These are phyloP conservation scores for Penicillium sp. DNA, from an alignment of 2,329 filamentous ascomycete species.

Conservation along the genomic window DNA sequence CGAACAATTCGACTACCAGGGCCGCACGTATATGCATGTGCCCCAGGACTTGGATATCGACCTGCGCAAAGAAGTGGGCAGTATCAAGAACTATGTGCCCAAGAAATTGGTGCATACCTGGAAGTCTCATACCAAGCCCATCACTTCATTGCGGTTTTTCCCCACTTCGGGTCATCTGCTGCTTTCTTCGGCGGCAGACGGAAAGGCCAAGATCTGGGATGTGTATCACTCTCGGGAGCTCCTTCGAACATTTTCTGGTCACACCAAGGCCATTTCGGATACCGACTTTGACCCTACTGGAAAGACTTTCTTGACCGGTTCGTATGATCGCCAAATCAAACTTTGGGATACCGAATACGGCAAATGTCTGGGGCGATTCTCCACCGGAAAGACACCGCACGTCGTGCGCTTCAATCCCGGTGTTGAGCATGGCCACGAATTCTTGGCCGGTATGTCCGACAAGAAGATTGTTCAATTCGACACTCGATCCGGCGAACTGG, in stretches of 20 bases:
- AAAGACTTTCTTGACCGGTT: slow-evolving; percentile 80
- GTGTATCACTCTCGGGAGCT: slow-evolving; percentile 85
- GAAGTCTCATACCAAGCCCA: slow-evolving; percentile 76
- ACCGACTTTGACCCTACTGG: slow-evolving; percentile 79
- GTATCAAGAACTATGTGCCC: slow-evolving; percentile 81
- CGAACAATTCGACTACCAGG: slow-evolving; percentile 84
- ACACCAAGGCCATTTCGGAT: slow-evolving; percentile 84
- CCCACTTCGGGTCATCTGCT: slow-evolving; percentile 81
- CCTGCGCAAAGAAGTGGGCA: slow-evolving; percentile 72
- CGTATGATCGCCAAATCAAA: slow-evolving; percentile 94
- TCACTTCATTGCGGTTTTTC: slow-evolving; percentile 87
- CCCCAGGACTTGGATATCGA: slow-evolving; percentile 86
- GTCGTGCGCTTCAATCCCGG: slow-evolving; percentile 89
- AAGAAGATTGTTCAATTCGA: slow-evolving; percentile 99
- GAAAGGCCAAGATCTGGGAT: slow-evolving; percentile 90
- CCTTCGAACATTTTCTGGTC: slow-evolving; percentile 83
- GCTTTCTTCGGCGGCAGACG: slow-evolving; percentile 82
- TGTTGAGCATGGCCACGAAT: slow-evolving; percentile 72
- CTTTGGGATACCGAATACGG: slow-evolving; percentile 98
- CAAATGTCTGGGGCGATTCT: slow-evolving; percentile 78
- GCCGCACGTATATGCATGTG: slow-evolving; percentile 94
- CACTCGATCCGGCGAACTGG: slow-evolving; percentile 70
- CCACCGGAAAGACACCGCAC: slow-evolving; percentile 90
- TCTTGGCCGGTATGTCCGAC: slow-evolving; percentile 93
- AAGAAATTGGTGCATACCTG: slow-evolving; percentile 91